Base-by-base conservation (phyloP, 2,329 filamentous ascomycete genomes). In the Tolypocladium ovalisporum region DNA sequence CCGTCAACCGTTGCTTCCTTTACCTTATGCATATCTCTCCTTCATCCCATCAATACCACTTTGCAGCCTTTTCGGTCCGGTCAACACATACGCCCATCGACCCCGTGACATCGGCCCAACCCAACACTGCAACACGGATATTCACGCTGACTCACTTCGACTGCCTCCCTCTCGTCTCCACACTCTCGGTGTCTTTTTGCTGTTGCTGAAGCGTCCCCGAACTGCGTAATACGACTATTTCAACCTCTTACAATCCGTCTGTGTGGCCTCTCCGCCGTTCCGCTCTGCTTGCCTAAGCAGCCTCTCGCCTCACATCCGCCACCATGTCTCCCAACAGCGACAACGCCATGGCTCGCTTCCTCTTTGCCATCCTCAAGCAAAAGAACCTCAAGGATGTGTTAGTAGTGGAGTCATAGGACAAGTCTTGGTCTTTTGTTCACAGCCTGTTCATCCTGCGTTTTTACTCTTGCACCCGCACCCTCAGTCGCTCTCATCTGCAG, bases 361-460 rank as follows among this genome's bases (percentile, higher is more conserved):
- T 84, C 59, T 82, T 82, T 63, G 81, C 81, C 40, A 84, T 84
- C 59, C 64, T 84, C 58, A 76, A 77, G 67, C 81, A 84, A 70
- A 83, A 82, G 70, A 79, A 76, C 58, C 75, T 84, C 55, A 84
- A 82, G 65, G 79, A 84, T 70, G 81, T 84, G n/a, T n/a, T n/a
- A n/a, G n/a, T n/a, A n/a, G n/a, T n/a, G n/a, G n/a, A n/a, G n/a
- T n/a, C n/a, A n/a, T n/a, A n/a, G n/a, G n/a, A n/a, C n/a, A n/a
- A n/a, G n/a, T n/a, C n/a, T n/a, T 1, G 1, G 17, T 13, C 2
- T 6, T 35, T 8, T 15, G 32, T n/a, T 52, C 8, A 7, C 10
- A 32, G n/a, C 5, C 5, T 32, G 12, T 22, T 52, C 19, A 15
- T 2, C 29, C 19, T 4, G 19, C 19, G 19, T 22, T 52, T 52